Evolutionary conservation across 2,329 filamentous ascomycete genomes (phyloP).

Genomic region (Aspergillus alliaceus): DNA sequence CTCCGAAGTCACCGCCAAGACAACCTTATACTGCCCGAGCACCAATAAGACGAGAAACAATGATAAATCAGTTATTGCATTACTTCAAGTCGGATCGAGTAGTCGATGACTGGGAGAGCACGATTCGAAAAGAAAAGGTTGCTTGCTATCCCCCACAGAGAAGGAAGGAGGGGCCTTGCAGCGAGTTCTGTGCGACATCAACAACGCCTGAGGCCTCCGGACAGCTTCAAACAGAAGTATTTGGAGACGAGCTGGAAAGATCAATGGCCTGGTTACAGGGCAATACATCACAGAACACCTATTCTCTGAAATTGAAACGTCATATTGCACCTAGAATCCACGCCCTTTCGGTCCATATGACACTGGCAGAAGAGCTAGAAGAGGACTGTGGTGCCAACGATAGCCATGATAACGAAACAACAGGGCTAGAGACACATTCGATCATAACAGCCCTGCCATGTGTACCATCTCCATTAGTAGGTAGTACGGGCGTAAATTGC

Average conservation of each 20-base stretch:
- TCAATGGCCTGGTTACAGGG: slow-evolving; percentile 34
- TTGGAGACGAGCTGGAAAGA: slow-evolving; percentile 16
- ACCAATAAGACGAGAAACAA: slow-evolving; percentile 22
- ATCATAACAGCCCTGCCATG: slow-evolving; percentile 31
- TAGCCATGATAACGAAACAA: not conserved
- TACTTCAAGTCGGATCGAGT: slow-evolving; percentile 37
- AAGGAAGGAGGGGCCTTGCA: slow-evolving; percentile 28
- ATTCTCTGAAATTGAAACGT: slow-evolving; percentile 29
- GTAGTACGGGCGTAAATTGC: not conserved
- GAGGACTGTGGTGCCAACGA: slow-evolving; percentile 3
- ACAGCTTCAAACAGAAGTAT: slow-evolving; percentile 8
- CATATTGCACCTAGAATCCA: slow-evolving; percentile 31
- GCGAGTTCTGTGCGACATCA: slow-evolving; percentile 32
- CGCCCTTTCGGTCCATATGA: slow-evolving; percentile 29
- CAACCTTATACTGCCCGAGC: slow-evolving; percentile 5
- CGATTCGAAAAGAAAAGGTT: slow-evolving; percentile 20
- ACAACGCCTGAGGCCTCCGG: slow-evolving; percentile 11
- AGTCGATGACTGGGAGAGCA: slow-evolving; percentile 31
- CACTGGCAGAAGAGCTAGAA: slow-evolving; percentile 24
- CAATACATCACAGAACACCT: slow-evolving; percentile 27
- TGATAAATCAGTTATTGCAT: slow-evolving; percentile 34
- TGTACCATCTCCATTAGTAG: slow-evolving; percentile 13
- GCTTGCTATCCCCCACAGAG: slow-evolving; percentile 13
- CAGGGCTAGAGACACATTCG: slow-evolving; percentile 16
- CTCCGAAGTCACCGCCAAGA: slow-evolving; percentile 10